phyloP scores from a whole-genome alignment of 805 yeast species.

The Suhomyces kilbournensis region DNA sequence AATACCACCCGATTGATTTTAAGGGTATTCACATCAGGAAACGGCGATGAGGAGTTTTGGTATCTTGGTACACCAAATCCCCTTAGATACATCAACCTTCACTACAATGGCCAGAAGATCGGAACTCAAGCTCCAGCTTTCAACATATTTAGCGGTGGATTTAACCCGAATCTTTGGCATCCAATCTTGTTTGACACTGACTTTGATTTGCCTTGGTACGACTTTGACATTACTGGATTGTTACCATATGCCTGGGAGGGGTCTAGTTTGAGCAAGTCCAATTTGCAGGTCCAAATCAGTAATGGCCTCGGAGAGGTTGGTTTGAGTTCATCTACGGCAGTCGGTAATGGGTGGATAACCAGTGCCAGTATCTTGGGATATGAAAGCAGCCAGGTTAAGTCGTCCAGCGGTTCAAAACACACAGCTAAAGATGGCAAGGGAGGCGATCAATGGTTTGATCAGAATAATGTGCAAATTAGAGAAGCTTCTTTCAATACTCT shows the following conservation, averaged over 20 bases:
- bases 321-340: slow-evolving; percentile 30
- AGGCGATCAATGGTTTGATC: too few species aligned
- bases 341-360: slow-evolving; percentile 59
- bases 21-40: slow-evolving; percentile 67
- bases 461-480: too few species aligned
- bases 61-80: slow-evolving; percentile 56
- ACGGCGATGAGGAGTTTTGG: slow-evolving; percentile 83
- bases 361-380: slow-evolving; percentile 55
- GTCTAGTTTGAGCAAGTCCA: too few species aligned
- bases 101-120: slow-evolving; percentile 55
- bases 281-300: slow-evolving; percentile 23
- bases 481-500: slow-evolving; percentile 30
- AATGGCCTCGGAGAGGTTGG: slow-evolving; percentile 46
- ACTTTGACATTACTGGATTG: slow-evolving; percentile 44
- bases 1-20: slow-evolving; percentile 62
- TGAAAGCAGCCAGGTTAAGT: slow-evolving; percentile 42
- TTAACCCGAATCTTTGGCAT: slow-evolving; percentile 76
- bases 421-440: too few species aligned
- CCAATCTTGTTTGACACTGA: slow-evolving; percentile 74
- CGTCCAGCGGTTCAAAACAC: too few species aligned
- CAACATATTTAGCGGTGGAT: slow-evolving; percentile 78
- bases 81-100: slow-evolving; percentile 61
- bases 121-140: slow-evolving; percentile 69
- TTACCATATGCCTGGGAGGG: too few species aligned
- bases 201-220: slow-evolving; percentile 69